phyloP scores from a whole-genome alignment of 106 monocot genomes.

The Narthecium ossifragum region DNA sequence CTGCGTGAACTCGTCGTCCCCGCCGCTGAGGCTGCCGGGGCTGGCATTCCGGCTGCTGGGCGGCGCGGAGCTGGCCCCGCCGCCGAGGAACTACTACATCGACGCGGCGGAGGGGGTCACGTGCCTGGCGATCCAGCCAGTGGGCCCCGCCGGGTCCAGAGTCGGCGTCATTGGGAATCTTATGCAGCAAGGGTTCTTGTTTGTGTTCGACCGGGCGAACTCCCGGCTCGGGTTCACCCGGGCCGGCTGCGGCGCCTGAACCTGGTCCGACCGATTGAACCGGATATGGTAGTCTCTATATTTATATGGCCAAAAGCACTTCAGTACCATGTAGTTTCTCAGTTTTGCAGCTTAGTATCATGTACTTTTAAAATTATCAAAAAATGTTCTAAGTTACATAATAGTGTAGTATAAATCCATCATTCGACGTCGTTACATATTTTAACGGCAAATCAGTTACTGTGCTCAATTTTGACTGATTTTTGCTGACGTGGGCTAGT shows the following conservation, averaged over 20 bases:
- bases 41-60: conserved; percentile 18
- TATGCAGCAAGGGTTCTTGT: conserved; percentile 45
- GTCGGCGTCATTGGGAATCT: conserved; percentile 43
- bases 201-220: conserved; percentile 32
- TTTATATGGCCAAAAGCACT: no score
- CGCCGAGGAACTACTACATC: conserved; percentile 43
- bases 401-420: no score
- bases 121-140: conserved; percentile 43
- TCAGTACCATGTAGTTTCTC: no score
- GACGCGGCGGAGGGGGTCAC: conserved; percentile 29
- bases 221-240: conserved; percentile 35
- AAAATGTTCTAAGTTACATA: no score
- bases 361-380: no score
- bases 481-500: no score
- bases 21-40: conserved; percentile 12
- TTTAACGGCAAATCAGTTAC: no score
- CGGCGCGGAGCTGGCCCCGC: conserved; percentile 25
- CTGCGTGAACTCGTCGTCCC: conserved; percentile 24
- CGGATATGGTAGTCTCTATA: no score
- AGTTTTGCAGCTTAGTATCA: no score
- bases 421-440: no score
- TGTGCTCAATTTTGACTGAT: no score
- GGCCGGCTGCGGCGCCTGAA: conserved; percentile 21
- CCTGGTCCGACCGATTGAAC: no score
- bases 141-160: neutral